A percentile compares a stretch with the other conserved stretches of the same genome.
These are phyloP conservation scores for Phymatotrichopsis omnivora DNA, from an alignment of 2,329 filamentous ascomycete species.

Conservation along the genomic window DNA sequence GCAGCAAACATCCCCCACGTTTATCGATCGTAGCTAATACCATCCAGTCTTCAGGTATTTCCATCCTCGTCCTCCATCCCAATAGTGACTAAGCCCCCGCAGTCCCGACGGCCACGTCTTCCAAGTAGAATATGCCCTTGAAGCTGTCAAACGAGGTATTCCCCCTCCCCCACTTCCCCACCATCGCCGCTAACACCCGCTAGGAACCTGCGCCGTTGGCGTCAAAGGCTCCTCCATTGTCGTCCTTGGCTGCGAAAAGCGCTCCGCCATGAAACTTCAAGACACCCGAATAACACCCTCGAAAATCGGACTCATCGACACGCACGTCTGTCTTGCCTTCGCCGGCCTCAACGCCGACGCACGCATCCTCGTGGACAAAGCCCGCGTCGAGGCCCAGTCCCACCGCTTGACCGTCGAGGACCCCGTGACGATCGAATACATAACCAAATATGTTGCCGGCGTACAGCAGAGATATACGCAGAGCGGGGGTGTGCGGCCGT, in stretches of 20 bases:
- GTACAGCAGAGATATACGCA: constrained; percentile 99
- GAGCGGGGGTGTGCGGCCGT: constrained; percentile 95
- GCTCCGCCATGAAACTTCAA: constrained; percentile 98
- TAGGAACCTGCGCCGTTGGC: constrained; percentile 93
- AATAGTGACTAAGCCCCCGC: constrained; percentile 39
- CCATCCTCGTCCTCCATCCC: constrained; percentile 30
- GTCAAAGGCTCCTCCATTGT: constrained; percentile 94
- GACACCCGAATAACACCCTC: constrained; percentile 98
- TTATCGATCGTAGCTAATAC: constrained; percentile 32
- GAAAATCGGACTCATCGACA: constrained; percentile 94
- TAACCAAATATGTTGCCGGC: constrained; percentile 95
- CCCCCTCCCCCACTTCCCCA: constrained; percentile 7
- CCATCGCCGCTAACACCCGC: constrained; percentile 8
- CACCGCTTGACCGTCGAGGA: constrained; percentile 96
- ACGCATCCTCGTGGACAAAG: constrained; percentile 96
- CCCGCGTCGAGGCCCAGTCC: constrained; percentile 90
- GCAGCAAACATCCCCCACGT: constrained; percentile 25
- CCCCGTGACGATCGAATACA: constrained; percentile 96
- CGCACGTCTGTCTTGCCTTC: constrained; percentile 92
- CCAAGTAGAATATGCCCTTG: constrained; percentile 98
- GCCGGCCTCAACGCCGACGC: constrained; percentile 96
- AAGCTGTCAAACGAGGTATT: constrained; percentile 94
- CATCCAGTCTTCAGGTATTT: constrained; percentile 72
- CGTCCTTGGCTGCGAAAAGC: constrained; percentile 95
- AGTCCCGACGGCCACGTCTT: constrained; percentile 99